Conservation (phyloP, 371 early-diverging fungal genomes). For the Saksenaea oblongispora region DNA sequence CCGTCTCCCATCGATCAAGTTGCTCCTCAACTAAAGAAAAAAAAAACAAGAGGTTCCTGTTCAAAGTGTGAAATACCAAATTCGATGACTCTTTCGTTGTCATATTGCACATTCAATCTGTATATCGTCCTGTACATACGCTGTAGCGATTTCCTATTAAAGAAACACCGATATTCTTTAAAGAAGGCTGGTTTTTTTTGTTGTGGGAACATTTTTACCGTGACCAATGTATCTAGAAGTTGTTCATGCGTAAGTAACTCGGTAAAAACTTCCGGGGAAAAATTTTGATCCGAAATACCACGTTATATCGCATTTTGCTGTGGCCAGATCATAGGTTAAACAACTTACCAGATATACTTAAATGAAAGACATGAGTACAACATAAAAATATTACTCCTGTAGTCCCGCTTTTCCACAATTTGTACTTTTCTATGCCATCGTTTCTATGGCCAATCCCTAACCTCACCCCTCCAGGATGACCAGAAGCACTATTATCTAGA, state of each 20-base stretch:
- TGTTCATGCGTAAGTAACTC: background rate
- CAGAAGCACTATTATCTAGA: no score
- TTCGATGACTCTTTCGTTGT: background rate
- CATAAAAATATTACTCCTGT: no score
- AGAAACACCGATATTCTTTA: background rate
- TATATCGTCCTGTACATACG: slow-evolving; percentile 1
- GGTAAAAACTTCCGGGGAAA: no score
- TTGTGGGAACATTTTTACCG: background rate
- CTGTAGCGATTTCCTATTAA: background rate
- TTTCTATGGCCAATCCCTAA: no score
- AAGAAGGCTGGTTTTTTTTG: background rate
- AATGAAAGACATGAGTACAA: no score
- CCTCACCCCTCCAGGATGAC: no score
- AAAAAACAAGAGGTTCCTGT: background rate
- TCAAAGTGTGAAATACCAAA: background rate
- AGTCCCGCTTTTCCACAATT: no score
- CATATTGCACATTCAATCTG: background rate
- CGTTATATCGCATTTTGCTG: no score
- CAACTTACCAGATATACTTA: no score
- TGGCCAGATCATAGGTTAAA: no score
- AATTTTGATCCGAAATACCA: no score
- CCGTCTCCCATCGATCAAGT: background rate
- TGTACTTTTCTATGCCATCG: no score
- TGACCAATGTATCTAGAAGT: background rate
- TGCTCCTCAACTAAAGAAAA: background rate